phyloP scores from a whole-genome alignment of 1,284 basidiomycete species.

The Amylostereum chailletii region DNA sequence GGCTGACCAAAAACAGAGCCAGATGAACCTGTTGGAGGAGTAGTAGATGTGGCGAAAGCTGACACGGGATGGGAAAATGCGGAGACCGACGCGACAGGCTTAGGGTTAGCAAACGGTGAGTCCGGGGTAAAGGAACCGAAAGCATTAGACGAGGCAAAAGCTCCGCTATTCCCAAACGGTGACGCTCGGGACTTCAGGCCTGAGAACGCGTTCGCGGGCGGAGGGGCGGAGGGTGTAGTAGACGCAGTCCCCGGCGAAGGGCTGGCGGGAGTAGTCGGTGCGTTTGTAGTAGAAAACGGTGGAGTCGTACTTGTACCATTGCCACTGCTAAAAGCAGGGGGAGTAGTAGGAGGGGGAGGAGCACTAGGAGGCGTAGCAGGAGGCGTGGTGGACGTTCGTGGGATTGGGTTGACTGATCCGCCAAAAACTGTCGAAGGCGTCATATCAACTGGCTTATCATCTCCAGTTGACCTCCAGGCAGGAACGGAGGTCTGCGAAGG shows the following conservation, averaged over 20 bases:
- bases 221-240: background rate
- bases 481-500: background rate
- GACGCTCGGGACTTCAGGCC: background rate
- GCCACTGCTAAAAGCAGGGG: background rate
- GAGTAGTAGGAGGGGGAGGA: background rate
- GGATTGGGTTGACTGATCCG: background rate
- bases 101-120: background rate
- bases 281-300: background rate
- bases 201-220: background rate
- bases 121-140: background rate
- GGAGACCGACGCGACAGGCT: background rate
- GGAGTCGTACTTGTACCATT: background rate
- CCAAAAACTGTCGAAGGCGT: constrained; percentile 3
- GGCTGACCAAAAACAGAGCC: too few species aligned
- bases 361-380: background rate
- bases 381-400: background rate
- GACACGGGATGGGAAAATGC: background rate
- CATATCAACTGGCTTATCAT: background rate
- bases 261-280: background rate
- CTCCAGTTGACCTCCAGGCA: background rate
- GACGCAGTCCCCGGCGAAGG: background rate
- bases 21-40: too few species aligned
- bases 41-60: background rate
- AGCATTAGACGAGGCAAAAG: background rate
- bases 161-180: background rate